A percentile compares a stretch with the other conserved stretches of the same genome.
phyloP scores from a whole-genome alignment of 345 rosid species.

The Aquilaria malaccensis region DNA sequence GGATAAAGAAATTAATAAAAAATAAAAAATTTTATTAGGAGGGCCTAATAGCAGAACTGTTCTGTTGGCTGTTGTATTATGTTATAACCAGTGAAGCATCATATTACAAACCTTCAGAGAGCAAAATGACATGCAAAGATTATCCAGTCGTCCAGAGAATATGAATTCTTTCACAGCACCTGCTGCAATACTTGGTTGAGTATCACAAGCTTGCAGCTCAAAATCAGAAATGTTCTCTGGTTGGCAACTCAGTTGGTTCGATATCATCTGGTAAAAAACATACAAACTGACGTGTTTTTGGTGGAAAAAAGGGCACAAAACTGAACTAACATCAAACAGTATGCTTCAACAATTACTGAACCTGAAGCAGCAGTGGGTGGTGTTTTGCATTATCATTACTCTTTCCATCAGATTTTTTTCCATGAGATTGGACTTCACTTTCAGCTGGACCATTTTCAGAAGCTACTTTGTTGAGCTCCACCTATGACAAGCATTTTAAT shows the following conservation, averaged over 20 bases:
- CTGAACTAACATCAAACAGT: not conserved
- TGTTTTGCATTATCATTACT: constrained; percentile 38
- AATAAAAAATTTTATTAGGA: not conserved
- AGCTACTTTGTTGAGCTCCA: constrained; percentile 55
- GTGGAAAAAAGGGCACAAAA: constrained; percentile 4
- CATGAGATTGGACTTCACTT: constrained; percentile 24
- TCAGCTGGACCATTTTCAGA: constrained; percentile 32
- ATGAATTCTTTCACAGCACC: constrained; percentile 88
- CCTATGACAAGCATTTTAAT: constrained; percentile 37
- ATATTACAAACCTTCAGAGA: constrained; percentile 57
- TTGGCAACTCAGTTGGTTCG: constrained; percentile 50
- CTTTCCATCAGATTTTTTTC: constrained; percentile 19
- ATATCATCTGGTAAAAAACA: constrained; percentile 45
- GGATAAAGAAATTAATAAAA: not conserved
- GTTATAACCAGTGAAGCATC: not conserved
- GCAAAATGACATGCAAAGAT: constrained; percentile 97
- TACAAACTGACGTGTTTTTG: constrained; percentile 6
- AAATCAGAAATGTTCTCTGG: constrained; percentile 79
- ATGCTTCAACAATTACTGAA: constrained; percentile 13
- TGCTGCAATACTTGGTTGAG: constrained; percentile 79
- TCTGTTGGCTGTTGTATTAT: not conserved
- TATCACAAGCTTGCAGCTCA: constrained; percentile 97
- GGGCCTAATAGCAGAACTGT: no score
- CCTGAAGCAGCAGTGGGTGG: constrained; percentile 71
- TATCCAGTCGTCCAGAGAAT: constrained; percentile 95